Percentiles rank a stretch among this genome's conserved stretches.
phyloP scores from a whole-genome alignment of 306 rosid species.

The Prunus fruticosa region DNA sequence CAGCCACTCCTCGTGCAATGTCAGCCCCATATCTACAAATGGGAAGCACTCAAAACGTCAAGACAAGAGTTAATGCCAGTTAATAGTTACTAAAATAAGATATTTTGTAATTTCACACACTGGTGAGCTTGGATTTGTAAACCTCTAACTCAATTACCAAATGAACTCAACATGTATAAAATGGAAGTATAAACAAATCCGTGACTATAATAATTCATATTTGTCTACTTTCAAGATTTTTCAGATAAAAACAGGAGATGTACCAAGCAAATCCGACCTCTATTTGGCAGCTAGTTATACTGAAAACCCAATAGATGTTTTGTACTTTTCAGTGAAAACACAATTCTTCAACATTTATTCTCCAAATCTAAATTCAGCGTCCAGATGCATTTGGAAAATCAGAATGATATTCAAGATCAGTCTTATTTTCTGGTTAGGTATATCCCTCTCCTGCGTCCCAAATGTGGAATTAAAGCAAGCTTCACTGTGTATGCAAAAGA shows the following conservation, averaged over 20 bases:
- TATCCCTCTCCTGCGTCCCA: neutral
- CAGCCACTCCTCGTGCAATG: constrained; percentile 96
- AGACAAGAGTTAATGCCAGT: constrained; percentile 3
- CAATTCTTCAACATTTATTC: neutral
- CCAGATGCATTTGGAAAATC: neutral
- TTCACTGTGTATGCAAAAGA: neutral
- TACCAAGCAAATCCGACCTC: neutral
- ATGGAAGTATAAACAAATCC: neutral
- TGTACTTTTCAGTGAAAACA: neutral
- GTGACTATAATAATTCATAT: neutral
- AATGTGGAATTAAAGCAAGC: neutral
- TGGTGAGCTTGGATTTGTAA: neutral
- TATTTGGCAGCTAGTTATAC: neutral
- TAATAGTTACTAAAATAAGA: neutral
- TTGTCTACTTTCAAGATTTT: neutral
- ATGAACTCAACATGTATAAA: neutral
- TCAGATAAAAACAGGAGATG: neutral
- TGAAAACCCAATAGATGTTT: neutral
- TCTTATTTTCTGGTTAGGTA: neutral
- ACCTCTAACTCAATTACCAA: neutral
- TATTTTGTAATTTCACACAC: neutral
- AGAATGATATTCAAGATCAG: neutral
- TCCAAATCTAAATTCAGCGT: neutral
- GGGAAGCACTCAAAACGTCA: constrained; percentile 34
- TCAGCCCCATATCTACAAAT: constrained; percentile 89